These are phyloP conservation scores for Bruguiera sexangula DNA, from an alignment of 345 rosid species.

Conservation along the genomic window DNA sequence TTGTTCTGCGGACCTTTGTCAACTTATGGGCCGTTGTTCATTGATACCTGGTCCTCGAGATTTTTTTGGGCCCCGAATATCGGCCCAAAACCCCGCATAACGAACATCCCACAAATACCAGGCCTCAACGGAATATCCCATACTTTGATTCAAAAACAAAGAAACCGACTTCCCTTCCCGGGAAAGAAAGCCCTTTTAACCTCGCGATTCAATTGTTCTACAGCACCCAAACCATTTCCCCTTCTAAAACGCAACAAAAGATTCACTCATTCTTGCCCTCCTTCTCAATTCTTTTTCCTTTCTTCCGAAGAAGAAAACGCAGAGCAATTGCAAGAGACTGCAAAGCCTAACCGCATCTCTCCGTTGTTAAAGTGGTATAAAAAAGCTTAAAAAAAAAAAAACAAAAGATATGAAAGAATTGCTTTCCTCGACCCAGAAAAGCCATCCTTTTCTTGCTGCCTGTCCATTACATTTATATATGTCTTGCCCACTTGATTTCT, in stretches of 20 bases:
- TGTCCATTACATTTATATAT: not conserved
- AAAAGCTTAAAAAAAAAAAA: not conserved
- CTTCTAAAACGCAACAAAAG: not conserved
- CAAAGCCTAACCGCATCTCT: no score
- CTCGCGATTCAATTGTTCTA: not conserved
- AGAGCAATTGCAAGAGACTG: not conserved
- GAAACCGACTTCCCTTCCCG: not conserved
- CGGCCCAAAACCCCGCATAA: no score
- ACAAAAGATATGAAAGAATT: not conserved
- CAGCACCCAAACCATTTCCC: not conserved
- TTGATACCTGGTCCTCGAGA: no score
- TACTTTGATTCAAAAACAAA: not conserved
- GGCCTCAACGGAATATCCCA: no score
- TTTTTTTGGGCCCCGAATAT: no score
- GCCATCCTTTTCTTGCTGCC: conserved; percentile 24
- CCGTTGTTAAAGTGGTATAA: no score
- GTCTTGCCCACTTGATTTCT: not conserved
- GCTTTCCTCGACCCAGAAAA: conserved; percentile 23
- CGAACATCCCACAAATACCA: no score
- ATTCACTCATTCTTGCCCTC: conserved; percentile 36
- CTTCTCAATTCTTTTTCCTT: not conserved
- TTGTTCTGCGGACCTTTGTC: no score
- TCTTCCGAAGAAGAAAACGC: not conserved
- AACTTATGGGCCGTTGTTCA: no score
- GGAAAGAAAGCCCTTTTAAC: conserved; percentile 9